Evolutionary conservation across 768 basidiomycete species (phyloP), one percentile per base, ranked within the genome.

Genomic region (Suillus plorans): DNA sequence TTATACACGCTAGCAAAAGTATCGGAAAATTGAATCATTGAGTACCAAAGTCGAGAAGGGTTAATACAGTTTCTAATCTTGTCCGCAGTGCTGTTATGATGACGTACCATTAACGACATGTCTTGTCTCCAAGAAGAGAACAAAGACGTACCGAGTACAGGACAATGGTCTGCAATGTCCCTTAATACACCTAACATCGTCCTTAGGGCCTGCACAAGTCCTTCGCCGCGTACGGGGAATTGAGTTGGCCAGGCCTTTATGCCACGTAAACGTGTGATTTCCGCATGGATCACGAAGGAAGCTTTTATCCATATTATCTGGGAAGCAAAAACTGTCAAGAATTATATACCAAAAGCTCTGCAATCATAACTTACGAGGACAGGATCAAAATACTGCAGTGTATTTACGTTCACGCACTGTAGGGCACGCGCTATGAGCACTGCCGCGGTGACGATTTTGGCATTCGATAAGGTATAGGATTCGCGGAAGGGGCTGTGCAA

Each of bases 251-350:
- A 66, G n/a, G 28, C 52, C 0, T 60, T 53, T 28, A 63, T 3
- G 5, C 63, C 66, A 16, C 64, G 74, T 12, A 74, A 62, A n/a
- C 67, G 62, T 14, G 66, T 56, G 0, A 76, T 20, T 12, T 74
- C 71, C 0, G 70, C 68, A 36, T 74, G 69, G 13, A 77, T 31
- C 1, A 63, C 56, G 31, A 73, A 67, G 44, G 68, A 71, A 37
- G 69, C 36, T 0, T 45, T 63, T 1, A 69, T 71, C 76, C 74
- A 76, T 36, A 71, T 68, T 9, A 65, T 61, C 74, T 76, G 22
- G 37, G 7, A 14, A 9, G 34, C 6, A 18, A 22, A 53, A n/a
- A 55, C 4, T 8, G 58, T 70, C 56, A 66, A 18, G 4, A 31
- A n/a, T 59, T 58, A 45, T 4, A 31, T 42, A 0, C 28, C 12